phyloP scores from a whole-genome alignment of 768 basidiomycete genomes.

The Cystofilobasidium macerans region DNA sequence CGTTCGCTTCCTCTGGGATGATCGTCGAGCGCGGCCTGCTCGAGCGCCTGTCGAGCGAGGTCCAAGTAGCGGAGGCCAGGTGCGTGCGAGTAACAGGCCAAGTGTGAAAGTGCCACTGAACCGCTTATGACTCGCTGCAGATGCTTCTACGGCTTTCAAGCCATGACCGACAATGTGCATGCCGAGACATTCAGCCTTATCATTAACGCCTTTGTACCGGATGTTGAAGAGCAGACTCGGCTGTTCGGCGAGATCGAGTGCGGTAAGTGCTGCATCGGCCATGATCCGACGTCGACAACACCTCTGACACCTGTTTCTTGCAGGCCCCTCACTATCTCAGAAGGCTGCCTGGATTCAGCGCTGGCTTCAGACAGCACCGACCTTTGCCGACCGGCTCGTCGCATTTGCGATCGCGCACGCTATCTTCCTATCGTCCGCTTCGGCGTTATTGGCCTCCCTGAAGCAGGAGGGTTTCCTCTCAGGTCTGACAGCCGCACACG shows the following conservation, averaged over 20 bases:
- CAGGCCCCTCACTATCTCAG: conserved; percentile 27
- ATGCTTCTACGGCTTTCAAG: conserved; percentile 95
- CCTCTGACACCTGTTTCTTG: background rate
- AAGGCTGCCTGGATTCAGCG: conserved; percentile 91
- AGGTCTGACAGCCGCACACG: conserved; percentile 89
- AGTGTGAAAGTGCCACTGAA: too few relatives aligned
- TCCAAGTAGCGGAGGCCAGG: conserved; percentile 81
- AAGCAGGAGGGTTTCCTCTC: conserved; percentile 97
- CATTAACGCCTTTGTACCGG: conserved; percentile 86
- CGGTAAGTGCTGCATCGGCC: too few relatives aligned
- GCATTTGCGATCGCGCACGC: conserved; percentile 94
- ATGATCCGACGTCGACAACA: conserved; percentile 43
- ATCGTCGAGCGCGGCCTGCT: conserved; percentile 94
- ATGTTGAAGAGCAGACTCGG: conserved; percentile 57
- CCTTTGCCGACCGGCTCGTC: conserved; percentile 77
- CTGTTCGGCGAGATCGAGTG: conserved; percentile 89
- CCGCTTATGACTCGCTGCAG: background rate
- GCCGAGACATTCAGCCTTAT: conserved; percentile 92
- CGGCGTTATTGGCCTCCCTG: conserved; percentile 87
- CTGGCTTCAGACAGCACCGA: conserved; percentile 77
- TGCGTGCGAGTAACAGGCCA: too few relatives aligned
- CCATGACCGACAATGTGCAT: conserved; percentile 98
- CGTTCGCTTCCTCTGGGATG: conserved; percentile 60
- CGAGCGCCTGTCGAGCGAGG: conserved; percentile 84
- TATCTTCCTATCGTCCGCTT: conserved; percentile 88